Base-by-base conservation (phyloP, 2,329 filamentous ascomycete genomes). In the Boeremia exigua region DNA sequence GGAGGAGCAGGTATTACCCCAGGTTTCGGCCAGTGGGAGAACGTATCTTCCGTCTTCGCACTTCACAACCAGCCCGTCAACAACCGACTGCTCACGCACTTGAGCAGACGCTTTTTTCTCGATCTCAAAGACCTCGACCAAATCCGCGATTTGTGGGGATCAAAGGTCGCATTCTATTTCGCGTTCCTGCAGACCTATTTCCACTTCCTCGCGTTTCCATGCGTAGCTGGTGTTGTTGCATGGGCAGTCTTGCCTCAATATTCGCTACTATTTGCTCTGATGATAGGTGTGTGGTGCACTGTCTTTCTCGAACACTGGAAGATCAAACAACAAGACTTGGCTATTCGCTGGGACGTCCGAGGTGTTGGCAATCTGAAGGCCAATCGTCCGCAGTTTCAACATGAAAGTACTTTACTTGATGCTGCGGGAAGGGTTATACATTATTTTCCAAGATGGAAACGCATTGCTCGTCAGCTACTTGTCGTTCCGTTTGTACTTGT, bases 1-100 rank as follows among this genome's bases (percentile, higher is more conserved):
- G 91, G 91, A 38, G 91, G 91, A 48, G 91, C 91, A 25, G 91
- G 90, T 6, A 87, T 96, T 58, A 90, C 86, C 0, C 86, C 89
- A 1, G 83, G 83, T 25, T 78, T 82, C 15, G 87, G 88, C 4
- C 83, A 86, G 60, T 95, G 91, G 90, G 85, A 88, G 68, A 81
- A 88, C 53, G 86, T 95, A 30, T 82, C 86, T 34, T 86, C 87
- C 25, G 79, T 95, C 23, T 96, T 96, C 66, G 89, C 91, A 1
- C 81, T 96, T 6, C 92, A 96, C 65, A 87, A 96, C 69, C 85
- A 88, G 67, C 76, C 78, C 11, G 90, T 91, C 77, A 96, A 95
- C 75, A 86, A 86, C 56, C 78, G 82, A 25, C 90, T 92, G 84
- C 84, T 96, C 61, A 86, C 88, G 70, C 83, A 88, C 60, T 89